Base-by-base conservation (phyloP, 352 stramenopile species). In the Phytopythium kandeliae region DNA sequence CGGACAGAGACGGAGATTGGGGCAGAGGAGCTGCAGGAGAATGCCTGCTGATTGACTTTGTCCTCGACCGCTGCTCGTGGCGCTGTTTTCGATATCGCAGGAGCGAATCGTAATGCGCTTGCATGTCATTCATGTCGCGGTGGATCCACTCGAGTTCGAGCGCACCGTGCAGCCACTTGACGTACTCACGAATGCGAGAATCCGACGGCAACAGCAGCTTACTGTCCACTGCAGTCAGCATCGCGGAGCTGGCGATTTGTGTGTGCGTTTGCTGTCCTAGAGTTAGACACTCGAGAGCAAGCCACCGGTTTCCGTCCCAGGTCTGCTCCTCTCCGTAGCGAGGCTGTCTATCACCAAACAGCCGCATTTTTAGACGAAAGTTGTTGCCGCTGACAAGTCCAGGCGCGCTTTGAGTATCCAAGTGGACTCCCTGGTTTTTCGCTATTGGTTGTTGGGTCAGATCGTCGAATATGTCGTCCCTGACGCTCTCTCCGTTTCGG, bases 111-210 rank as follows among this genome's bases (percentile, higher is more conserved):
- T 80, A 78, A 19, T 86, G 65, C 16, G 48, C 25, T 19, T 80
- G 64, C 28, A 86, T 66, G 16, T 63, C 42, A 22, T 58, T 47
- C 16, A 76, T 65, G 35, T 86, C 69, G 8, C 58, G 34, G 3
- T 74, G 59, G 16, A 82, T 55, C 74, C 71, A 86, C 40, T 54
- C 48, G 9, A 84, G 38, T 31, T 79, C 65, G 2, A 86, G 51
- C 9, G 69, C 62, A 10, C 74, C 35, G 1, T 64, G 53, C 45
- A 86, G 58, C 31, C 74, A 79, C 30, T 58, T 47, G n/a, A 35
- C 10, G 25, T 49, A 49, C 13, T 25, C 43, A 0, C 7, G 26
- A 17, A n/a, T 6, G n/a, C 37, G 37, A 7, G 15, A 26, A n/a
- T 3, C 1, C 17, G 31, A 49, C 9, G 43, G 19, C 10, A 35